phyloP scores from a whole-genome alignment of 1,284 basidiomycete species.

The Cryptococcus floricola region DNA sequence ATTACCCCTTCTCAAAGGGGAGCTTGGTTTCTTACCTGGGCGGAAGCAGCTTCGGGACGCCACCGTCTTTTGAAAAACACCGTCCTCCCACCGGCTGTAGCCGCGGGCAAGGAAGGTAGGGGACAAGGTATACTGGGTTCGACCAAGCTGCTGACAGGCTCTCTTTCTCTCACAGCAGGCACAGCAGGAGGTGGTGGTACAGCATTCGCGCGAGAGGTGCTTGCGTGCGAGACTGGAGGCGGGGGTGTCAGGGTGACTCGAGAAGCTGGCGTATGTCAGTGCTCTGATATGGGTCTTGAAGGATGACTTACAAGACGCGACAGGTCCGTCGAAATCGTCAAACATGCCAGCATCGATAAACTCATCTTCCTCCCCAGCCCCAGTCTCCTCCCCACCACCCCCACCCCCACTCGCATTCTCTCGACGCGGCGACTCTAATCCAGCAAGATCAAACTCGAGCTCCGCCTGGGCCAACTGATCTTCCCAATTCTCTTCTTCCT shows the following conservation, averaged over 20 bases:
- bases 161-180: neutral
- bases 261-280: slow-evolving; percentile 18
- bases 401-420: neutral
- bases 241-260: slow-evolving; percentile 21
- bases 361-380: neutral
- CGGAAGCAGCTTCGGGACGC: slow-evolving; percentile 14
- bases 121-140: slow-evolving; percentile 7
- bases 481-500: slow-evolving; percentile 22
- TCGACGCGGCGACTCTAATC: neutral
- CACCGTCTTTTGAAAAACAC: slow-evolving; percentile 31
- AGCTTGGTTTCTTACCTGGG: slow-evolving; percentile 9
- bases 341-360: slow-evolving; percentile 19
- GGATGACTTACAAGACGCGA: slow-evolving; percentile 24
- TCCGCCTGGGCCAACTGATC: slow-evolving; percentile 29
- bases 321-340: slow-evolving; percentile 15
- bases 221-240: slow-evolving; percentile 5
- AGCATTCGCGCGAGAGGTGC: neutral
- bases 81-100: slow-evolving; percentile 31
- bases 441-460: slow-evolving; percentile 13
- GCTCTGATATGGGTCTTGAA: neutral
- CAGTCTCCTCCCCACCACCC: neutral
- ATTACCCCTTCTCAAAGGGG: neutral
- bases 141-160: neutral
- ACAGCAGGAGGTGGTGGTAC: neutral
- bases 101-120: slow-evolving; percentile 26